phyloP scores from a whole-genome alignment of 1,139 yeast species.

The Magnusiomyces ingens region DNA sequence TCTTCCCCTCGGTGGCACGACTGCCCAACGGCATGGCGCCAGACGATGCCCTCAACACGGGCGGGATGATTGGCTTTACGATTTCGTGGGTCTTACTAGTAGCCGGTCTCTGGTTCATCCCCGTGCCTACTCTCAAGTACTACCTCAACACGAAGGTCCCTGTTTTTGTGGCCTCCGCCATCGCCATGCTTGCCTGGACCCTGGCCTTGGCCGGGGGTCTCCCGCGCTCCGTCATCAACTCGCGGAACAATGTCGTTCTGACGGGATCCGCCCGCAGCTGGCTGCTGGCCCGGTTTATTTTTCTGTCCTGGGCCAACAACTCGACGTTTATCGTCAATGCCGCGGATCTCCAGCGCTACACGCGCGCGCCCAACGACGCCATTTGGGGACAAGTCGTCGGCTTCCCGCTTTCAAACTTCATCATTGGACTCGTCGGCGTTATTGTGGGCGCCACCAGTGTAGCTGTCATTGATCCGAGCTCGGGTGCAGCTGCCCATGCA shows the following conservation, averaged over 20 bases:
- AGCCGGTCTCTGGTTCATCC: conserved; percentile 57
- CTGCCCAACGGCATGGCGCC: conserved; percentile 46
- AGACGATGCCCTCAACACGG: conserved; percentile 47
- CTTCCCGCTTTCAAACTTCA: conserved; percentile 64
- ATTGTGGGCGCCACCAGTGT: conserved; percentile 67
- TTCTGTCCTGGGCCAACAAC: conserved; percentile 68
- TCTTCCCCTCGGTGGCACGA: conserved; percentile 55
- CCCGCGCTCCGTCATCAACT: conserved; percentile 1
- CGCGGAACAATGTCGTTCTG: conserved; percentile 12
- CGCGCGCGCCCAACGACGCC: conserved; percentile 45
- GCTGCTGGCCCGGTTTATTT: conserved; percentile 62
- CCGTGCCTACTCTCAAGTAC: conserved; percentile 67
- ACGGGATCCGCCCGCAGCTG: conserved; percentile 55
- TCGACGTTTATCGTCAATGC: conserved; percentile 73
- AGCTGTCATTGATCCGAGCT: conserved; percentile 42
- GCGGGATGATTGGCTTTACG: conserved; percentile 57
- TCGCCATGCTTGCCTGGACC: conserved; percentile 68
- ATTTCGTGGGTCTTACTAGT: conserved; percentile 65
- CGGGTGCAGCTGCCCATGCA: too few relatives aligned
- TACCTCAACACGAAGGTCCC: conserved; percentile 65
- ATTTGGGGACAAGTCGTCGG: conserved; percentile 47
- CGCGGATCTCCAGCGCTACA: conserved; percentile 74
- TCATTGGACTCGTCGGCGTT: conserved; percentile 69
- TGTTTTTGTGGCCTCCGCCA: conserved; percentile 65
- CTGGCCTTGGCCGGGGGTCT: conserved; percentile 56